Percentiles rank a stretch among this genome's conserved stretches.
These are phyloP conservation scores for Coemansia sp. DNA, from an alignment of 192 early-diverging fungal species.

Conservation along the genomic window DNA sequence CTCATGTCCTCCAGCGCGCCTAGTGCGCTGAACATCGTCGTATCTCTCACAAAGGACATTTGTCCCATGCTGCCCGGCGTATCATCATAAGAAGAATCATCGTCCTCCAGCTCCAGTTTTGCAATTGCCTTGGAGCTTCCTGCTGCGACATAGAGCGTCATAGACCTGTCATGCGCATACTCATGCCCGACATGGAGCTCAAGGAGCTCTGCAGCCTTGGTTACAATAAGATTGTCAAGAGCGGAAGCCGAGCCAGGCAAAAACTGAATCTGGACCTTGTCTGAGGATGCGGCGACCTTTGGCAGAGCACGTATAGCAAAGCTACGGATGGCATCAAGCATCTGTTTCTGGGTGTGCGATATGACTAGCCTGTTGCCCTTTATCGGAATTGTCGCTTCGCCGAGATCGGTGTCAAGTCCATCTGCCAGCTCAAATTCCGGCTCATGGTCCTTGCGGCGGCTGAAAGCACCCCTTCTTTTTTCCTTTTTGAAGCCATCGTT, in stretches of 20 bases:
- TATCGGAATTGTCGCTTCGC: conserved; percentile 40
- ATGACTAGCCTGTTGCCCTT: conserved; percentile 39
- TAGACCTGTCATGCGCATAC: conserved; percentile 40
- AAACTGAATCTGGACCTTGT: conserved; percentile 49
- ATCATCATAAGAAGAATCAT: conserved; percentile 19
- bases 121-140: conserved; percentile 43
- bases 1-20: conserved; percentile 33
- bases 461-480: not conserved
- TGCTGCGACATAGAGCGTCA: conserved; percentile 47
- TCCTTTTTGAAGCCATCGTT: conserved; percentile 8
- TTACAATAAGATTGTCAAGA: conserved; percentile 41
- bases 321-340: conserved; percentile 39
- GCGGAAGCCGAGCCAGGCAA: conserved; percentile 36
- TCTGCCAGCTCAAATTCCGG: conserved; percentile 17
- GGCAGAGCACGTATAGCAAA: conserved; percentile 49
- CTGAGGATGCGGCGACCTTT: conserved; percentile 24
- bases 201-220: conserved; percentile 37
- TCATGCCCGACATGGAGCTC: conserved; percentile 48
- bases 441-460: conserved; percentile 10
- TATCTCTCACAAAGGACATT: conserved; percentile 7
- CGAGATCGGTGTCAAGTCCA: conserved; percentile 27
- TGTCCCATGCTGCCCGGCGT: not conserved
- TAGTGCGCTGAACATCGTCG: conserved; percentile 16
- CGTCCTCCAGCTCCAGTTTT: conserved; percentile 51
- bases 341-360: conserved; percentile 38